Base-by-base conservation (phyloP, 2,329 filamentous ascomycete species). In the Colletotrichum brevisporum region DNA sequence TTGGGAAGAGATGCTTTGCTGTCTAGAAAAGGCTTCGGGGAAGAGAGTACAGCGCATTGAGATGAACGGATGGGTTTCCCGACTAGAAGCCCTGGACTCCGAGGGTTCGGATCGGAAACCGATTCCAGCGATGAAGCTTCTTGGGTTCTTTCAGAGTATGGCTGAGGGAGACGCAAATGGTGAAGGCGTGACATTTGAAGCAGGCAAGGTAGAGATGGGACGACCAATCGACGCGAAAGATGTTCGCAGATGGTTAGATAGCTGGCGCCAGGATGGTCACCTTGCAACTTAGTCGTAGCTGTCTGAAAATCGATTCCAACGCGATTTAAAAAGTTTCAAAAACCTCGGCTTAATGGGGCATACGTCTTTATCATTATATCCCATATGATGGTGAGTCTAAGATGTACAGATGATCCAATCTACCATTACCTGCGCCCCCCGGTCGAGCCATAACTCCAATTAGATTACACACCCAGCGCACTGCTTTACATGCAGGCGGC, bases 401-500 rank as follows among this genome's bases (percentile, higher is more conserved):
- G 31, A 36, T 36, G 31, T 36, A 36, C 31, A 36, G 31, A 36
- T 36, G 31, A n/a, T 43, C 41, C 41, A n/a, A 15, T n/a, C 41
- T n/a, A 43, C 16, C 41, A 43, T 43, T 43, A 43, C 41, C 41
- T n/a, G 41, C 31, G 41, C 41, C 41, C 41, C 41, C 13, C 6
- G 13, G 41, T 43, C 31, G 41, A 15, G 41, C 13, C 16, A 43
- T 43, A 43, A 15, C 16, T 43, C 13, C 41, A 43, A 43, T 15
- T 43, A 36, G 41, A 43, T 43, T 61, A 36, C 31, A 36, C 31
- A 36, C 31, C 31, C 31, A 36, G 31, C 31, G 31, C 31, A 36
- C 31, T 36, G 31, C 31, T 45, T 68, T 71, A 72, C 70, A 72
- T 72, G 68, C 70, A 72, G 21, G 70, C 70, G n/a, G 68, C 70